A percentile compares a stretch with the other conserved stretches of the same genome.
Conservation (phyloP, 805 yeast species). For the Danielia reshetovae region DNA sequence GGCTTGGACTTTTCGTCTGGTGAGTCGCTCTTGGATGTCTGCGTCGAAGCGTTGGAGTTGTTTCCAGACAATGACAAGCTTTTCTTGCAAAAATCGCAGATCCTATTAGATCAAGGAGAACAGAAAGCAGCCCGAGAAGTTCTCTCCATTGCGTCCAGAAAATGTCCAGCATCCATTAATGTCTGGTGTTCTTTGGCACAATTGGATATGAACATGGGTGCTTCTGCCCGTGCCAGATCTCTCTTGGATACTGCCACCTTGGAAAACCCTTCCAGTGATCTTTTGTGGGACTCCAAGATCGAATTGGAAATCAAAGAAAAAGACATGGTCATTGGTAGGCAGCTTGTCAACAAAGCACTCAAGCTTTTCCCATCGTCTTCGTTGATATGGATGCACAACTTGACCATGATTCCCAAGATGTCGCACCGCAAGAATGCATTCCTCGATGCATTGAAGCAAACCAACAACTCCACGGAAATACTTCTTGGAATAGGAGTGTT, state of each 20-base stretch:
- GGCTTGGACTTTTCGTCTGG: conserved; percentile 6
- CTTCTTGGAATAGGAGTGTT: conserved; percentile 61
- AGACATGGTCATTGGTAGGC: conserved; percentile 49
- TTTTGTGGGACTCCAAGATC: conserved; percentile 57
- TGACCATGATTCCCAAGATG: conserved; percentile 44
- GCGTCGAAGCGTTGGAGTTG: conserved; percentile 43
- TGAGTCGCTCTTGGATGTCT: conserved; percentile 19
- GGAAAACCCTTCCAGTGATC: conserved; percentile 44
- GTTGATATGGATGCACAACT: conserved; percentile 60
- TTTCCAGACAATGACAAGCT: conserved; percentile 52
- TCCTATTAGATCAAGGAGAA: conserved; percentile 30
- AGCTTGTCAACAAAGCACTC: conserved; percentile 55
- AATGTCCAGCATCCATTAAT: conserved; percentile 37
- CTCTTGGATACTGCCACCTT: conserved; percentile 63
- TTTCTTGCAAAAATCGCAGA: conserved; percentile 60
- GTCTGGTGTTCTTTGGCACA: conserved; percentile 56
- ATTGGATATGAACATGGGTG: conserved; percentile 38
- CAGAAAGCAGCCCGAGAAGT: conserved; percentile 43
- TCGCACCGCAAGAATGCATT: conserved; percentile 55
- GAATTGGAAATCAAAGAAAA: conserved; percentile 51
- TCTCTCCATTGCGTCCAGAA: conserved; percentile 46
- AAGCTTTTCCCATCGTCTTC: conserved; percentile 57
- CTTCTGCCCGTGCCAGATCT: conserved; percentile 62
- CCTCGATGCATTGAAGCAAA: conserved; percentile 65
- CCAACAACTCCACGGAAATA: conserved; percentile 57